Conservation (phyloP, 2,329 filamentous ascomycete genomes). For the Aureobasidium sp. region DNA sequence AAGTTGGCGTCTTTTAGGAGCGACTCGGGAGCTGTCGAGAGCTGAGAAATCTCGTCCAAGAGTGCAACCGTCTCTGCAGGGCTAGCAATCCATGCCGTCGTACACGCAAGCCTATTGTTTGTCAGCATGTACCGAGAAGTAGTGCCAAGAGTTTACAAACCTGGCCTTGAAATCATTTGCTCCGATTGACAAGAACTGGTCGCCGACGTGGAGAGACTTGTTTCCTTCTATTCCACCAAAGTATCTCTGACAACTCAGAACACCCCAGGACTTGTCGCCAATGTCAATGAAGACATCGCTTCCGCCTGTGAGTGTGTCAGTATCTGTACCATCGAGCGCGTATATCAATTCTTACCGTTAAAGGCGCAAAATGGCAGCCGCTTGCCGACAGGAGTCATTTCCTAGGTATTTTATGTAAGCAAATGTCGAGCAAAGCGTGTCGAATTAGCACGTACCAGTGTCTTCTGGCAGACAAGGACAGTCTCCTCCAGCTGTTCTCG, state of each 20-base stretch:
- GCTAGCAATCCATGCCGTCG: constrained; percentile 94
- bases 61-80: constrained; percentile 83
- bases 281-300: constrained; percentile 98
- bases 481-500: constrained; percentile 93
- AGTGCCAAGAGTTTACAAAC: constrained; percentile 24
- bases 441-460: constrained; percentile 42
- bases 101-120: constrained; percentile 62
- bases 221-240: constrained; percentile 69
- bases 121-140: constrained; percentile 1
- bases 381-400: constrained; percentile 63
- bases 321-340: not conserved
- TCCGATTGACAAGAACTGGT: constrained; percentile 91
- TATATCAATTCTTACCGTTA: constrained; percentile 51
- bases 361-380: constrained; percentile 89
- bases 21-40: not conserved
- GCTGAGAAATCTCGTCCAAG: constrained; percentile 65
- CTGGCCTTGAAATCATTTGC: constrained; percentile 84
- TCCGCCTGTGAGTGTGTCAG: constrained; percentile 47
- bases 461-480: constrained; percentile 87
- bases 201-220: constrained; percentile 83
- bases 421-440: not conserved
- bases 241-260: constrained; percentile 83
- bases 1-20: not conserved
- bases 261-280: constrained; percentile 94
- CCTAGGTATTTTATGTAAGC: constrained; percentile 35